phyloP scores from a whole-genome alignment of 441 rosid genomes.

The Cnidoscolus chayamansa region DNA sequence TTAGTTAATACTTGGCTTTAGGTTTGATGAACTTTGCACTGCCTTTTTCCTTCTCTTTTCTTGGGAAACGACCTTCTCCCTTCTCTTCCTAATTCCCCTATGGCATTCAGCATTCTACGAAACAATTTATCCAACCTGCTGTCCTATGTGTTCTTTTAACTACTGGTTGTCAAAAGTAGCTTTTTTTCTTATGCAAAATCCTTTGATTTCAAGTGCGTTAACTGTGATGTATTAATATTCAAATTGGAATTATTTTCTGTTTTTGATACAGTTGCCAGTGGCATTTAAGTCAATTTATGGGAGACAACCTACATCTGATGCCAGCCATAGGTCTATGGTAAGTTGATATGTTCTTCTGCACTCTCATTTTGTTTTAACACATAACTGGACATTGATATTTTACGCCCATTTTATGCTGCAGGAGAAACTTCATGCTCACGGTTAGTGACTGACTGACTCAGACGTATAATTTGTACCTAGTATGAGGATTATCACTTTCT shows the following conservation, averaged over 20 bases:
- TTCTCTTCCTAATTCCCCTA: background rate
- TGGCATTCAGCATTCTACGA: too few species aligned
- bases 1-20: background rate
- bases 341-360: constrained; percentile 15
- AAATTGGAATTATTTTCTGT: constrained; percentile 22
- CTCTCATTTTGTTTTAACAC: constrained; percentile 5
- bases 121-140: background rate
- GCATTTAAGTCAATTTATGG: constrained; percentile 24
- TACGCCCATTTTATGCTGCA: constrained; percentile 36
- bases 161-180: too few species aligned
- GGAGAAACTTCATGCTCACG: constrained; percentile 46
- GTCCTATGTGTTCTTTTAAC: too few species aligned
- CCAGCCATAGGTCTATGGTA: constrained; percentile 35
- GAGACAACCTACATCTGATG: constrained; percentile 28
- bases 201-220: background rate
- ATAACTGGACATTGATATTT: constrained; percentile 26
- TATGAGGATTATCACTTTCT: background rate
- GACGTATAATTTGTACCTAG: background rate
- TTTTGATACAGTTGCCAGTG: constrained; percentile 38
- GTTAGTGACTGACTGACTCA: constrained; percentile 45
- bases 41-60: background rate
- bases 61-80: background rate
- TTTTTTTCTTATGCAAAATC: background rate
- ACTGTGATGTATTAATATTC: background rate
- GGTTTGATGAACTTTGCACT: background rate